Evolutionary conservation across 441 rosid genomes (phyloP).

Genomic region (Arabidopsis lyrata): DNA sequence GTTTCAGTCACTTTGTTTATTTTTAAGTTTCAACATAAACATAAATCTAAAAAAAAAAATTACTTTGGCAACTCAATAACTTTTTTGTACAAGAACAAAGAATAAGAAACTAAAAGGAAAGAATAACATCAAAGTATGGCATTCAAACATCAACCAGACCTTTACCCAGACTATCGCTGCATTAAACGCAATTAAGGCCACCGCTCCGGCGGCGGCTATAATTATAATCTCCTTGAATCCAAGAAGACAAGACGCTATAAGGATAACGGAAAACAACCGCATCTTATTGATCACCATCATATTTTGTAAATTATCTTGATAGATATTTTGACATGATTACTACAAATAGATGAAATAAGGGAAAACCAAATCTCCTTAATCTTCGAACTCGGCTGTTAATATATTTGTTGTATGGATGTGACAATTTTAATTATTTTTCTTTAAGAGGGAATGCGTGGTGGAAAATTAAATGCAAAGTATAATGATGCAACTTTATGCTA

Average conservation of each 20-base stretch:
- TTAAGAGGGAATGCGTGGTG: constrained; percentile 15
- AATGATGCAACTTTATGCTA: constrained; percentile 2
- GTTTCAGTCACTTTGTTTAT: neutral
- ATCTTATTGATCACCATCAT: neutral
- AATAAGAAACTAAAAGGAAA: constrained; percentile 24
- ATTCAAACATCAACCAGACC: constrained; percentile 10
- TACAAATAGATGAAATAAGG: neutral
- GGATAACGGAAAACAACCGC: constrained; percentile 5
- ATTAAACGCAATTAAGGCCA: constrained; percentile 10
- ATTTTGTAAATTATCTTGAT: neutral
- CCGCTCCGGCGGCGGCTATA: neutral
- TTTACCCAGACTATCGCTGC: constrained; percentile 29
- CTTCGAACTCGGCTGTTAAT: constrained; percentile 6
- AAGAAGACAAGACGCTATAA: constrained; percentile 27
- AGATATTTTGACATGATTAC: neutral
- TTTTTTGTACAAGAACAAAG: neutral
- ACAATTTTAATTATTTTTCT: neutral
- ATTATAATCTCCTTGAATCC: constrained; percentile 34
- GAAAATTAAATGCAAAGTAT: constrained; percentile 29
- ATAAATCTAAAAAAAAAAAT: neutral
- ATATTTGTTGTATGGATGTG: constrained; percentile 14
- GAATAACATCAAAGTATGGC: constrained; percentile 31
- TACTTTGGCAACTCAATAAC: neutral
- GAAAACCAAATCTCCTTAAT: constrained; percentile 2
- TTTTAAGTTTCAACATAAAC: neutral